Base-by-base conservation (phyloP, 2,329 filamentous ascomycete species). In the Orbilia javanica region DNA sequence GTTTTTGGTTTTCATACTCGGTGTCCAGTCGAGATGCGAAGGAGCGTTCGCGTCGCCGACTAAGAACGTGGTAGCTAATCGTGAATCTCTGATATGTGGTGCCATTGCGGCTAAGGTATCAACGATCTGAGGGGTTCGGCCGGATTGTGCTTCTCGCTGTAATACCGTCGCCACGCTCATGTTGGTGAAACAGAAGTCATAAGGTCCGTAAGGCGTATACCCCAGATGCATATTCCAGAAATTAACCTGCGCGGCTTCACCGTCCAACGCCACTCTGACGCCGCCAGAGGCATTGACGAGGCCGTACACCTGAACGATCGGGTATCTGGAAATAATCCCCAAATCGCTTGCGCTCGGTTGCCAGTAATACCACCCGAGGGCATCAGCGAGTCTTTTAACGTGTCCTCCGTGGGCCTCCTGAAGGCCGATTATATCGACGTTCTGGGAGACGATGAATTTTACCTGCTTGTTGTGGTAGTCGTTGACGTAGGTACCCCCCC, bases 1-100 rank as follows among this genome's bases (percentile, higher is more conserved):
- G 81, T 86, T 83, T 73, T 82, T 82, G 82, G 80, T 4, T 80
- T 82, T 4, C n/a, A n/a, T n/a, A n/a, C n/a, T 84, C 82, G 2
- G 82, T n/a, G n/a, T 84, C 81, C 83, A 86, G 81, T 86, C 85
- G 1, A 86, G 82, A 53, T 86, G 85, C 18, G 85, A 86, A 0
- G 85, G 85, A 0, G 85, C 84, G 79, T 86, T 86, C 74, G 86
- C 85, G 79, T 86, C 85, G 20, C 85, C 85, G 0, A 83, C 81
- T 0, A 31, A 86, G 72, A 0, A 85, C 83, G 85, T 84, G 0
- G 83, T 76, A 0, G 81, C n/a, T n/a, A n/a, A 80, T 25, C 84
- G 82, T 0, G 84, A 80, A 25, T 83, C 76, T 5, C 75, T 79
- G 0, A 86, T 78, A 3, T 84, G 81, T 4, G 65, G 70, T 39